Base-by-base conservation (phyloP, 192 early-diverging fungal genomes). In the Backusella tarrabulga region DNA sequence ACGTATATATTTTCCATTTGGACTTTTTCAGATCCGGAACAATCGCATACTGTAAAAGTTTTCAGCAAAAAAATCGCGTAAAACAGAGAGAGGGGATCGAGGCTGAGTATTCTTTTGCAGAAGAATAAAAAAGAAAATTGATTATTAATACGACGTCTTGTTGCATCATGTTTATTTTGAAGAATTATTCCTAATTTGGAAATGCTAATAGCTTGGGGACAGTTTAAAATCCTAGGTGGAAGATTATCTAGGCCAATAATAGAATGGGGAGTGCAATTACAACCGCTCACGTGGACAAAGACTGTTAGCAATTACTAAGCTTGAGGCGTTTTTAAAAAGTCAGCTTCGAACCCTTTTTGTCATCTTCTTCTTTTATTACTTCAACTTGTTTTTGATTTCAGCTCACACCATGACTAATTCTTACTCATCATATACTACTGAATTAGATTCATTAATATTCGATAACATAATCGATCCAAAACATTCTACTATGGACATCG, bases 401-500 rank as follows among this genome's bases (percentile, higher is more conserved):
- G 11, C 56, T 63, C 21, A 29, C 56, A 63, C 7, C 29, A 63
- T 63, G 56, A 63, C 56, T 63, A 63, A 63, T 63, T 63, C 56
- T 63, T 63, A 63, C 26, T 63, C 56, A 63, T 23, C 56, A 26
- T 63, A 63, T 63, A 63, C 56, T 12, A 34, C 34, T 11, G 41
- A 44, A 23, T 74, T 74, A 32, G 73, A 74, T 35, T 74, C 73
- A 36, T 52, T 74, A 54, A 52, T 54, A 44, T 56, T 74, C n/a
- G 73, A 63, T 63, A 63, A 74, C 9, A 50, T 52, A 34, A 46
- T 52, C n/a, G 73, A 74, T 52, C 23, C 23, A 29, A n/a, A 67
- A n/a, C 26, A 26, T 26, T 32, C 52, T 21, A 14, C 38, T 34
- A 76, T 76, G 56, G 63, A 54, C 19, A 7, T 42, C 8, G 74